Evolutionary conservation across 768 basidiomycete species (phyloP), one percentile per base, ranked within the genome.

Genomic region (Termitomyces sp.): DNA sequence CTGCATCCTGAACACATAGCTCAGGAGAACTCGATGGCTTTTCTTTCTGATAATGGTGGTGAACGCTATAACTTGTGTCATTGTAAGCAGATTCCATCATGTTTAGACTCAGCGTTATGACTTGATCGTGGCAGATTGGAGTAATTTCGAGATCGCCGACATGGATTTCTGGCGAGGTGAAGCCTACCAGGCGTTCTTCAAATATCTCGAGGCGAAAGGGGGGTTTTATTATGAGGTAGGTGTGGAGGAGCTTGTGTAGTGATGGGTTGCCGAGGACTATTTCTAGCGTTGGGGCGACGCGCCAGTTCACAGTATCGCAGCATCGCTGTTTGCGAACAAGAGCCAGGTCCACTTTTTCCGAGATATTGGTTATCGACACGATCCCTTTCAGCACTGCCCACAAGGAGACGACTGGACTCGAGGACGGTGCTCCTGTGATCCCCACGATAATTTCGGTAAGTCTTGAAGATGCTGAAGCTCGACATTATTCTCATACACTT

Each of bases 221-320:
- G 94, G 94, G 5, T 94, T 96, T 74, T 95, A 95, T 76, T 95
- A 94, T 68, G 93, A 94, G 86, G 90, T 89, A 33, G 11, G 76
- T 70, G n/a, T 11, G 55, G 64, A 59, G 40, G 12, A 36, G 22
- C 11, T 20, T 53, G 50, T 32, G 28, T n/a, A 13, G 2, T 5
- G 38, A 28, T 12, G 2, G 7, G 16, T 55, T 46, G 24, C 28
- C 59, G 33, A 59, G 52, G 33, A 33, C 42, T 12, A 56, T 42
- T 42, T 33, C 56, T 61, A 90, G 83, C 81, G 89, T 44, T 90
- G 90, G 91, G 92, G 93, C 33, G 93, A 94, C 70, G 93, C 92
- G 0, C 79, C 79, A 32, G 74, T 81, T 38, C 93, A 94, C 66
- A 90, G 88, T 57, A 91, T 95, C 59, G 92, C 88, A 6, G 92